phyloP scores from a whole-genome alignment of 1,284 basidiomycete species.

The Cutaneotrichosporon sp. region DNA sequence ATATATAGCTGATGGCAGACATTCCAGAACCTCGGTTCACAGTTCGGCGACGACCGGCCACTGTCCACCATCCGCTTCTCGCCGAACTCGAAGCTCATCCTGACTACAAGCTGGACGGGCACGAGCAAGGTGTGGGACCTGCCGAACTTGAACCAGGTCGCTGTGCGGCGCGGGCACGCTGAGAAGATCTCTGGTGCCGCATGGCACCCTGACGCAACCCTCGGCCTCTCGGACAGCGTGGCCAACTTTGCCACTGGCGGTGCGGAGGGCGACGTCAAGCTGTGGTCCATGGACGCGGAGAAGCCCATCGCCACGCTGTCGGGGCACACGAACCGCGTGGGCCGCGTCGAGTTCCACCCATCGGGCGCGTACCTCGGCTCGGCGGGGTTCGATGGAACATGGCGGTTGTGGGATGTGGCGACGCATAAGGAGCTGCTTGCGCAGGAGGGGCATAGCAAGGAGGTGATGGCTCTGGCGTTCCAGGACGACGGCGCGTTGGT shows the following conservation, averaged over 20 bases:
- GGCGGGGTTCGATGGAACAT: slow-evolving; percentile 97
- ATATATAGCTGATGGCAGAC: slow-evolving; percentile 57
- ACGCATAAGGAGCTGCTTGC: slow-evolving; percentile 76
- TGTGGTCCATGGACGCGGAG: slow-evolving; percentile 78
- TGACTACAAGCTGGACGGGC: slow-evolving; percentile 95
- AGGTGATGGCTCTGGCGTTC: slow-evolving; percentile 92
- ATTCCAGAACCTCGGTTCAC: slow-evolving; percentile 89
- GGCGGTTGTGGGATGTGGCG: slow-evolving; percentile 92
- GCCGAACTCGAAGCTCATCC: slow-evolving; percentile 81
- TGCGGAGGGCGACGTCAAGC: slow-evolving; percentile 76
- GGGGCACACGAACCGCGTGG: slow-evolving; percentile 88
- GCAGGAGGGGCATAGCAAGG: slow-evolving; percentile 97
- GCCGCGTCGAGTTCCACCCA: slow-evolving; percentile 92
- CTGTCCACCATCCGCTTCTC: slow-evolving; percentile 92
- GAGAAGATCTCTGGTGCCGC: slow-evolving; percentile 93
- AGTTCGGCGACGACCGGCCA: slow-evolving; percentile 94
- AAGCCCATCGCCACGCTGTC: slow-evolving; percentile 74
- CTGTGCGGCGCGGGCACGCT: slow-evolving; percentile 73
- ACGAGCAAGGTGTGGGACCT: slow-evolving; percentile 93
- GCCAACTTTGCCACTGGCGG: slow-evolving; percentile 91
- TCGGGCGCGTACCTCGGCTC: slow-evolving; percentile 89
- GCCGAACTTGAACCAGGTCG: slow-evolving; percentile 76
- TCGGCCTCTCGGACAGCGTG: slow-evolving; percentile 65
- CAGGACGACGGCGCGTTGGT: slow-evolving; percentile 91
- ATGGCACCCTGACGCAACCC: slow-evolving; percentile 93